Evolutionary conservation across 345 rosid genomes (phyloP), one percentile per base, ranked within the genome.

Genomic region (Acer negundo): DNA sequence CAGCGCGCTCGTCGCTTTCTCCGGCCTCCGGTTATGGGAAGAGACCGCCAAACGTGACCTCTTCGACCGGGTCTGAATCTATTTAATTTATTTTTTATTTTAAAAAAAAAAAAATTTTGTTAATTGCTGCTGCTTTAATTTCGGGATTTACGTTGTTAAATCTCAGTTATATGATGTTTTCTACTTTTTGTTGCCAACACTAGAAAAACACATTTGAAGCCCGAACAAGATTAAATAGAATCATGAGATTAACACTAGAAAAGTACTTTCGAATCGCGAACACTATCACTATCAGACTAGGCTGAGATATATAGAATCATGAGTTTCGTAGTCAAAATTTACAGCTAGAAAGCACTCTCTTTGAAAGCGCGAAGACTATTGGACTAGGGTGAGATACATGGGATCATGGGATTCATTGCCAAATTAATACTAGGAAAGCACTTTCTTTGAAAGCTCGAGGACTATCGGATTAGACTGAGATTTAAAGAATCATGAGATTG

Each of bases 21-120:
- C 87, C 0, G 22, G 83, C 31, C 91, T 87, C n/a, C 86, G 85
- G 19, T 47, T 88, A 59, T 91, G 91, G 90, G 85, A 86, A 80
- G 93, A 87, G 78, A 91, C 91, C 61, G 92, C 92, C 19, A 90
- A 89, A 66, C 93, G 91, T 19, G 70, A 83, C 62, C 15, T 94
- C 82, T 80, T 89, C 67, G 93, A 92, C 77, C 92, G 83, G 95
- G 95, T 92, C 49, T 38, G 42, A 28, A 68, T 4, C 67, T 10
- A 2, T 46, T 42, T 7, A 2, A 15, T 61, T 58, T 40, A 3
- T 0, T 58, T 58, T 22, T 15, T 17, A 38, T 42, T 73, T 7
- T 1, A 26, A 26, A 24, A 0, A 26, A 26, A 26, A 26, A 1
- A 26, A 26, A 26, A 26, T 31, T 3, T 6, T 31, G 23, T 47